Base-by-base conservation (phyloP, 1,139 yeast species). In the Pichia sp. region DNA sequence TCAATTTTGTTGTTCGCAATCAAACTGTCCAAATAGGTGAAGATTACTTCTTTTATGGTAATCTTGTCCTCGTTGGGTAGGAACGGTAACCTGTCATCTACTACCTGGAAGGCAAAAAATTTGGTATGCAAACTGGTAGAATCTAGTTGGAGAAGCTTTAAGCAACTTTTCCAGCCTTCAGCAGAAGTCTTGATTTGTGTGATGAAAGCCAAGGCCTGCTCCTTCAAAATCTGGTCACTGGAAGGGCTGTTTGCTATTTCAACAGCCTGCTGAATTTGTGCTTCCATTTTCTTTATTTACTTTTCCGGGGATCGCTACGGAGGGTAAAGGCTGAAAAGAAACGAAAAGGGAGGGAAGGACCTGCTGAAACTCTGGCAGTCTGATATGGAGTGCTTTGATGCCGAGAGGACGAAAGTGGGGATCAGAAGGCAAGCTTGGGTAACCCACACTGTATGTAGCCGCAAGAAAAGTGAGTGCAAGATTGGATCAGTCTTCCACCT, bases 221-320 rank as follows among this genome's bases (percentile, higher is more conserved):
- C 82, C 66, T 87, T 87, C 56, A 92, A 74, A 48, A 70, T 73
- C 30, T 78, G 74, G 69, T 89, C 95, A 26, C 87, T 80, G n/a
- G 85, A 76, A 8, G 61, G 59, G 49, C 89, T 88, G 67, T 85
- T 84, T 42, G 97, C 98, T 61, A 92, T 85, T 63, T 84, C 86
- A 54, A 93, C 96, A 50, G 97, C 99, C 75, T 90, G 96, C 71
- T 82, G 92, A 67, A 93, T 87, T 75, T 90, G 96, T 64, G 82
- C 81, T 64, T 88, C 90, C 95, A 89, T 88, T 19, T 45, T 30
- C 36, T 23, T 29, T 48, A 13, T 48, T 19, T 13, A n/a, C 13
- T 30, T 13, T 15, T n/a, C 15, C 30, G 15, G 19, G 26, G 50
- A 15, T 38, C 31, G 31, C 46, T 43, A 36, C 26, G 31, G 26